Base-by-base conservation (phyloP, 805 yeast species). In the Jamesozyma lodderae region DNA sequence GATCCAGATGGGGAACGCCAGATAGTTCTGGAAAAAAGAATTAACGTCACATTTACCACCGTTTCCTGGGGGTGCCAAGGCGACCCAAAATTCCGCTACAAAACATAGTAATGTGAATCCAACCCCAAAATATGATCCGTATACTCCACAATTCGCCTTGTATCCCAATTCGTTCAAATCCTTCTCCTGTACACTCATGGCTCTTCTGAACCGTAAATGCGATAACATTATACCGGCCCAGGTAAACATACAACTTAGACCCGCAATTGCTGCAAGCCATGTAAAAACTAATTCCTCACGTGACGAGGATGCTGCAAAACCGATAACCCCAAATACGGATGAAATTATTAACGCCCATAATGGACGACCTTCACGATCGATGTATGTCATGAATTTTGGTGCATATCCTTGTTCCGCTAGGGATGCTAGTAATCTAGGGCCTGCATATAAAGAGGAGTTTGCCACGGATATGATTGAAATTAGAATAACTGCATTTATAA, bases 401-500 rank as follows among this genome's bases (percentile, higher is more conserved):
- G 77, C 81, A 51, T 74, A 71, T 8, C 84, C 83, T 59, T 79
- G 83, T 41, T 75, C 77, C 14, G 86, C 79, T 50, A 81, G 63
- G 17, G 84, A 72, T 37, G 75, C 77, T 38, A 81, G 53, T 8
- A 85, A 69, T 68, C 90, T 72, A 35, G 87, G 79, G 43, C 79
- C 72, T n/a, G 80, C 83, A 55, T 70, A 81, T 30, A 80, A 74
- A 2, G 87, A 75, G 18, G 86, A 75, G 65, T 81, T 81, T 48
- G 86, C 87, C 37, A 81, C 88, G 6, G 87, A 80, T 39, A 79
- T 60, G 20, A 81, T 85, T 3, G 88, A 78, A 41, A 81, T 59
- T 63, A 81, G 65, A 47, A 81, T 79, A 31, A 81, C 85, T 16
- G 77, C 84, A 55, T 81, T 81, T 66, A 81, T 79, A 44, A 81